These are phyloP conservation scores for Diaporthe ilicicola DNA, from an alignment of 2,329 filamentous ascomycete species.

Conservation along the genomic window DNA sequence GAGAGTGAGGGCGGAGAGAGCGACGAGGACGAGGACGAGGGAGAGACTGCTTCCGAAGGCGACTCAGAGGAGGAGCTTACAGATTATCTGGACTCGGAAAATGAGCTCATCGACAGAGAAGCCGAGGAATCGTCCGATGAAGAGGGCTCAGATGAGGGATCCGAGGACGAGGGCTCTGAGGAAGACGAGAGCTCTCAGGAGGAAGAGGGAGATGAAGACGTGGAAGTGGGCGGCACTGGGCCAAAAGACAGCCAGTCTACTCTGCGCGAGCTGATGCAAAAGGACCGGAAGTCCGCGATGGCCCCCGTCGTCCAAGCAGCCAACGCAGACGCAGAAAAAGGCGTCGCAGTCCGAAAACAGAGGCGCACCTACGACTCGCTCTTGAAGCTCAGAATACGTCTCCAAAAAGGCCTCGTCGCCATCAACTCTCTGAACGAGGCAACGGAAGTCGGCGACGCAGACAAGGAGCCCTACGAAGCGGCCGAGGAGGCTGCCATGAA, in stretches of 20 bases:
- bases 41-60: conserved; percentile 45
- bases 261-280: conserved; percentile 72
- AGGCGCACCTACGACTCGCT: conserved; percentile 87
- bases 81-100: conserved; percentile 30
- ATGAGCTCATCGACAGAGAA: conserved; percentile 39
- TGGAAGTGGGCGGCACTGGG: conserved; percentile 42
- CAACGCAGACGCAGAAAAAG: conserved; percentile 84
- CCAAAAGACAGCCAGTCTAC: conserved; percentile 58
- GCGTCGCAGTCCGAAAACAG: conserved; percentile 85
- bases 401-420: conserved; percentile 89
- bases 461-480: conserved; percentile 69
- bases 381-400: conserved; percentile 87
- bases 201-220: conserved; percentile 43
- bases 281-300: conserved; percentile 72
- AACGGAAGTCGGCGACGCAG: conserved; percentile 47
- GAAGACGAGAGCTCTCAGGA: conserved; percentile 48
- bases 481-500: conserved; percentile 87
- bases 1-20: conserved; percentile 45
- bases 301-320: conserved; percentile 70
- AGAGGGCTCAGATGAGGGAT: conserved; percentile 40
- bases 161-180: conserved; percentile 46
- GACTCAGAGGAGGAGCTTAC: conserved; percentile 39
- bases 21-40: conserved; percentile 47
- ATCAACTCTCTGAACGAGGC: conserved; percentile 75
- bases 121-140: conserved; percentile 33